Base-by-base conservation (phyloP, 73 alveolate genomes). In the Paramecium sonneborni region DNA sequence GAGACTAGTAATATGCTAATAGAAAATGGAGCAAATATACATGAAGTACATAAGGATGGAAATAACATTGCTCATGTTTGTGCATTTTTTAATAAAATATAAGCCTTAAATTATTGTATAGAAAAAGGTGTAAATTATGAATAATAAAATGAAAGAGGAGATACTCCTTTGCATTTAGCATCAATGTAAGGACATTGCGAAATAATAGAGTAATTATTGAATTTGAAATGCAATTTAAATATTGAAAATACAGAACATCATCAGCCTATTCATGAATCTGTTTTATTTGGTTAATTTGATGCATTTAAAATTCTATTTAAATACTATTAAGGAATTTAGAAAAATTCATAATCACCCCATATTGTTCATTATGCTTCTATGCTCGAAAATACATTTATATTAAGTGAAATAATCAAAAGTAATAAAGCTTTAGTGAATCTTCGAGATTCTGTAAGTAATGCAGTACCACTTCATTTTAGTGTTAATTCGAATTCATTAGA, bases 101-200 rank as follows among this genome's bases (percentile, higher is more conserved):
- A 67, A 67, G 48, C 84, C 0, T 32, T 67, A 3, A 26, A 67
- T 30, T 67, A 30, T 67, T 67, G 38, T n/a, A 32, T 67, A 12
- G 84, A 67, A 5, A 67, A 67, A 67, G 84, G 84, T 3, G 24
- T 67, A 11, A 32, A 67, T 67, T 30, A 3, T 30, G 44, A 67
- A 14, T 24, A 67, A 26, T 67, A 67, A 24, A 67, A 67, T 67
- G 84, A 67, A 12, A 67, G 84, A 67, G 84, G 84, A 12, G 84
- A 67, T 32, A 67, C 84, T 26, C 84, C 84, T 14, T 24, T 67
- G 1, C 84, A 67, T 67, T 67, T 67, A 28, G 84, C 84, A 67
- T 26, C 84, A 11, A 67, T 67, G 38, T 20, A 67, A 67, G 44
- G 44, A 30, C 44, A 26, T 30, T 12, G 23, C 3, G 38, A 67